Base-by-base conservation (phyloP, 305 asterid species). In the Solanum hybrid region DNA sequence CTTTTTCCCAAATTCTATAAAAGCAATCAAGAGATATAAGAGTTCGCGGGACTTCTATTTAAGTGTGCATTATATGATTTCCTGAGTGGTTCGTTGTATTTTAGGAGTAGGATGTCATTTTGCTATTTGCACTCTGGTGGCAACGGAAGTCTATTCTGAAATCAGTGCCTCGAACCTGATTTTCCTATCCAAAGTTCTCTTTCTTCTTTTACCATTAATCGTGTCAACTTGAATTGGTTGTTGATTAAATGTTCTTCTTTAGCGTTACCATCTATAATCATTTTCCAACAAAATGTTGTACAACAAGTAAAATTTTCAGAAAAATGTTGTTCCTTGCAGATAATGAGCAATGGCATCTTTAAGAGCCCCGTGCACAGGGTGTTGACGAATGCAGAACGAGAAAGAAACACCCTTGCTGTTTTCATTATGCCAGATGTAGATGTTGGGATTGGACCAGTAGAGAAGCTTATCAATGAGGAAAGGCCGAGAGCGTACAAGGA, bases 331-430 rank as follows among this genome's bases (percentile, higher is more conserved):
- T 90, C 46, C 31, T 9, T 89, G 93, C 94, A 96, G 98, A 90
- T 96, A 89, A 90, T 94, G 94, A 95, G 96, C 92, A 96, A 96
- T 76, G 98, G 96, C 29, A 89, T 94, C 26, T 92, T 91, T 91
- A 94, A 91, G 92, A 95, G 98, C 92, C 95, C 94, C 0, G 84
- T 95, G 91, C 99, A 96, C 89, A 95, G 94, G 91, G 99, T 92
- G n/a, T 90, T 95, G 89, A 92, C 94, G 13, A 93, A 93, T 92
- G 88, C 92, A 14, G 90, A 89, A 51, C 92, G 77, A 78, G 95
- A 94, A 86, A 95, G 98, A 90, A 91, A 90, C 26, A 92, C 93
- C 16, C 75, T 96, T 90, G 98, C 94, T 37, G 69, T 93, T 92
- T 95, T 96, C 89, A 92, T 89, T 57, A 8, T 90, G 80, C 95